Base-by-base conservation (phyloP, 495 filamentous ascomycete species). In the Aspergillus egyptiacus region DNA sequence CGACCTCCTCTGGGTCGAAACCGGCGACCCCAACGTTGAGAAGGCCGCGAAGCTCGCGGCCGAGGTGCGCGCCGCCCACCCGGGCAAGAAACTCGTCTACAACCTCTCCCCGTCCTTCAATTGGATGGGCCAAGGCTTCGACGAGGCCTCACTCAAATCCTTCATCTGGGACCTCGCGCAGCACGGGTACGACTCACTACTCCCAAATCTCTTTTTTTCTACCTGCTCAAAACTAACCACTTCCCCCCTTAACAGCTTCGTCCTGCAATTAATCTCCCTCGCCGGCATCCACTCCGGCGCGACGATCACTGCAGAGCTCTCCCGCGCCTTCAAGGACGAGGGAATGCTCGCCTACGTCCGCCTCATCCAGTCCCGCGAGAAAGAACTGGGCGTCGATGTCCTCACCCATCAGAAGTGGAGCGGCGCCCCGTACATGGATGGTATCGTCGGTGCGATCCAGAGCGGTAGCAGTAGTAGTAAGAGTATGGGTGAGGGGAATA, bases 341-440 rank as follows among this genome's bases (percentile, higher is more conserved):
- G 93, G 93, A 15, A 98, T 98, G 93, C 71, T 86, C 40, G 93
- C 93, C 5, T 98, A 98, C 63, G 93, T 98, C 5, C 83, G 94
- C 25, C 67, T 96, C 5, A 80, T 98, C 30, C 93, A 98, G 62
- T 68, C 77, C 30, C 77, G 84, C 40, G 93, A 98, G 74, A 95
- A 95, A 72, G 91, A 95, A 49, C 64, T 93, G 6, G 90, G 89
- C 11, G 89, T 89, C 17, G 93, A 98, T 61, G 93, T 98, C 13
- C 73, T 98, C 48, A 98, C 91, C 25, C 93, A 98, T 65, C 93
- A 98, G 75, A 96, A 94, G 60, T 98, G 93, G 91, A 95, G 89
- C 58, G 93, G 93, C 9, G 93, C 93, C 0, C 73, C 72, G 14
- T 96, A 96, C 61, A 83, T 97, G 49, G 93, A 98, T 70, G 91